These are phyloP conservation scores for Plasmopara muralis DNA, from an alignment of 352 stramenopile genomes.

Conservation along the genomic window DNA sequence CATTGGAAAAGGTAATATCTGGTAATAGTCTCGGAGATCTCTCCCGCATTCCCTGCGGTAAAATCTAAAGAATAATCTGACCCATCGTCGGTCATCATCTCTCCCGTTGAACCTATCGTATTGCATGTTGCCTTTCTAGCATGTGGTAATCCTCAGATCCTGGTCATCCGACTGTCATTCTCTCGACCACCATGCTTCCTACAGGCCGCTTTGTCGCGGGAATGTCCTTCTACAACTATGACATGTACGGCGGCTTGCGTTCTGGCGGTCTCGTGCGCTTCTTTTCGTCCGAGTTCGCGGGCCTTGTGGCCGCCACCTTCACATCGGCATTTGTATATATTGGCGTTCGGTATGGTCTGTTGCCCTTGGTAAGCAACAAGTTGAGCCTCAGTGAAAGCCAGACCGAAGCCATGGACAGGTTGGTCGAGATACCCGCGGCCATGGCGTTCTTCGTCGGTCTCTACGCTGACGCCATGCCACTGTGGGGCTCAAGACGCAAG, in stretches of 20 bases:
- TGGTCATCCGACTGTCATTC: neutral
- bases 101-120: neutral
- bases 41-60: too few relatives aligned
- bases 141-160: neutral
- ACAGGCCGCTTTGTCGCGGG: neutral
- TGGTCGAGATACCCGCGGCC: slow-evolving; percentile 59
- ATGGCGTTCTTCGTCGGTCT: slow-evolving; percentile 83
- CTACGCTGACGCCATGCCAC: slow-evolving; percentile 68
- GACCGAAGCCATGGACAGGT: slow-evolving; percentile 27
- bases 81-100: neutral
- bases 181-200: neutral
- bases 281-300: slow-evolving; percentile 30
- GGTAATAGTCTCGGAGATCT: too few relatives aligned
- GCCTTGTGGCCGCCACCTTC: slow-evolving; percentile 40
- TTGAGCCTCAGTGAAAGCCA: slow-evolving; percentile 26
- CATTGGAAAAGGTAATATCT: too few relatives aligned
- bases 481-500: slow-evolving; percentile 70
- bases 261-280: slow-evolving; percentile 29
- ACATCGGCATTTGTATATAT: slow-evolving; percentile 44
- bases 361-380: slow-evolving; percentile 26
- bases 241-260: neutral
- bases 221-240: neutral
- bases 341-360: slow-evolving; percentile 24
- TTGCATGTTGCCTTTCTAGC: neutral
- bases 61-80: neutral